These are phyloP conservation scores for Rhododendron vialii DNA, from an alignment of 148 eudicot species.

Conservation along the genomic window DNA sequence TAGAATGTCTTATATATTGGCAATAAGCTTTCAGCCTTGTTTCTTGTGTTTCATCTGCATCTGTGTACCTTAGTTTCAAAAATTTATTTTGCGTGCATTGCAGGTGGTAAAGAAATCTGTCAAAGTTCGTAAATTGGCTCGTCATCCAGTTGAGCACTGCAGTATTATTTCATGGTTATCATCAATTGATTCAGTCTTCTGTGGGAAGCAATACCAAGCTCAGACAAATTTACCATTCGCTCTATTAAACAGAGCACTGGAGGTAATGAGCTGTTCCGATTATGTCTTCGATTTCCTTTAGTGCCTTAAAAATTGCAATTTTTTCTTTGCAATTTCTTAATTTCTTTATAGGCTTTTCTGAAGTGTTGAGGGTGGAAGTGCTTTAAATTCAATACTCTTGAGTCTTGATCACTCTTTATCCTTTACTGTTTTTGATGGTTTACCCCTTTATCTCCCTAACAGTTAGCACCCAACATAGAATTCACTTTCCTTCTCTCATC, in stretches of 20 bases:
- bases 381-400: background rate
- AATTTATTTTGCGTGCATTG: conserved; percentile 12
- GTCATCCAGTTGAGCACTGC: conserved; percentile 58
- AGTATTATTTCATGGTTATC: conserved; percentile 80
- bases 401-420: background rate
- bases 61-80: background rate
- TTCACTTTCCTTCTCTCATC: background rate
- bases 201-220: conserved; percentile 30
- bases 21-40: background rate
- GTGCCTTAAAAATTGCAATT: background rate
- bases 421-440: background rate
- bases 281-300: background rate
- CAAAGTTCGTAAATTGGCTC: conserved; percentile 43
- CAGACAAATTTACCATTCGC: conserved; percentile 25
- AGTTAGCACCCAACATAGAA: background rate
- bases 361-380: background rate
- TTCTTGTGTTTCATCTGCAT: background rate
- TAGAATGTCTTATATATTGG: background rate
- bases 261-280: conserved; percentile 49
- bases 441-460: background rate
- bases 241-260: conserved; percentile 35
- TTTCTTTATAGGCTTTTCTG: background rate
- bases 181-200: conserved; percentile 44
- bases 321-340: background rate
- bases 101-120: conserved; percentile 81